Percentiles rank a stretch among this genome's conserved stretches.
Evolutionary conservation across 2,329 filamentous ascomycete species (phyloP).

Genomic region (Graphium sp.): DNA sequence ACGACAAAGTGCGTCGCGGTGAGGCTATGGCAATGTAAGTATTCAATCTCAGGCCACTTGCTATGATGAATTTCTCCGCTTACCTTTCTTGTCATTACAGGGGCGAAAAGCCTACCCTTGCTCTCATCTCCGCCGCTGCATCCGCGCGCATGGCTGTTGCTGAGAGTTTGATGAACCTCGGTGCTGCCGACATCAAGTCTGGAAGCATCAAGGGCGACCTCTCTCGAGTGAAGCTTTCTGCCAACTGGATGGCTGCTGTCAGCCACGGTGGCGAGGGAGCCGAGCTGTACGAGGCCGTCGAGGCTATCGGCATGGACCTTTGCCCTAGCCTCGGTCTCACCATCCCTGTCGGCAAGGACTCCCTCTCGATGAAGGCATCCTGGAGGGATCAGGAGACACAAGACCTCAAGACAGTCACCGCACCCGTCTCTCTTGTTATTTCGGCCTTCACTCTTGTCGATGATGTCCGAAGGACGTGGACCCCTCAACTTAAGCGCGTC

Average conservation of each 20-base stretch:
- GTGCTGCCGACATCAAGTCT: slow-evolving; percentile 48
- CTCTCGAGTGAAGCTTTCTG: slow-evolving; percentile 69
- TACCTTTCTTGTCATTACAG: no score
- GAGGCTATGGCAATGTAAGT: slow-evolving; percentile 81
- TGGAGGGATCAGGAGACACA: slow-evolving; percentile 60
- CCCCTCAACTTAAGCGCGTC: slow-evolving; percentile 64
- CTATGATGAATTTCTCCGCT: background rate
- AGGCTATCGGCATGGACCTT: slow-evolving; percentile 82
- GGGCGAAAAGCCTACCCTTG: slow-evolving; percentile 77
- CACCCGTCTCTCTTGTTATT: slow-evolving; percentile 80
- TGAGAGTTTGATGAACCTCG: slow-evolving; percentile 85
- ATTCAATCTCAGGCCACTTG: no score
- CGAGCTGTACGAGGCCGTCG: slow-evolving; percentile 80
- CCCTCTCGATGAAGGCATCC: slow-evolving; percentile 96
- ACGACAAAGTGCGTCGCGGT: slow-evolving; percentile 54
- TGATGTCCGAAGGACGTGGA: slow-evolving; percentile 80
- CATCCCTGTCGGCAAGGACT: slow-evolving; percentile 95
- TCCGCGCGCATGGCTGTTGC: slow-evolving; percentile 94
- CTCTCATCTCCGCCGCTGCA: slow-evolving; percentile 74
- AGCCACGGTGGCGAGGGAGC: slow-evolving; percentile 86
- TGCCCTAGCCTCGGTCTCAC: slow-evolving; percentile 82
- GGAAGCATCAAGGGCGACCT: slow-evolving; percentile 45
- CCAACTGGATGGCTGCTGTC: slow-evolving; percentile 99
- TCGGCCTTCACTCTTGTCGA: slow-evolving; percentile 78
- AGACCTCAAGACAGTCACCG: slow-evolving; percentile 69